These are phyloP conservation scores for Aspergillus novofumigatus DNA, from an alignment of 2,329 filamentous ascomycete species.

Conservation along the genomic window DNA sequence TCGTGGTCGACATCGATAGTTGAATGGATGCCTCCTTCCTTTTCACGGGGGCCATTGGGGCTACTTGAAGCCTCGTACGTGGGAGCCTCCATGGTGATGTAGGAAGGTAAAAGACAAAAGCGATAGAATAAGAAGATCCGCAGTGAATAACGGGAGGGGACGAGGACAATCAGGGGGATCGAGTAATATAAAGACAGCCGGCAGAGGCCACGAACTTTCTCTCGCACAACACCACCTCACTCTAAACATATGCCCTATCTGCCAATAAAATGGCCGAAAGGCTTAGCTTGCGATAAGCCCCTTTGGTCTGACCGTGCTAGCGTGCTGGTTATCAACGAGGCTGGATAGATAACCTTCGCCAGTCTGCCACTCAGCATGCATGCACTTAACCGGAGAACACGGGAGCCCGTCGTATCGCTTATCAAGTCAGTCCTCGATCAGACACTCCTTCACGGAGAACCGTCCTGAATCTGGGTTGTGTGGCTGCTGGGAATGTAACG, in stretches of 20 bases:
- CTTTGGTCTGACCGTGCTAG: not conserved
- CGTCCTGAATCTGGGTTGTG: not conserved
- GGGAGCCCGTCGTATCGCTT: not conserved
- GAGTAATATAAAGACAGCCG: not conserved
- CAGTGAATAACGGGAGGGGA: not conserved
- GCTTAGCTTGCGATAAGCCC: not conserved
- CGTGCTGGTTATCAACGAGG: not conserved
- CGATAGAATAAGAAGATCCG: not conserved
- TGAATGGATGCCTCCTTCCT: not conserved
- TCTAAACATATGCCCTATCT: not conserved
- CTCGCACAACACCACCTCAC: not conserved
- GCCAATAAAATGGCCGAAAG: not conserved
- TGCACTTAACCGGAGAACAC: not conserved
- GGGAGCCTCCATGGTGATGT: not conserved
- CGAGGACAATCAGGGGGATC: not conserved
- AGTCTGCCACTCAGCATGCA: not conserved
- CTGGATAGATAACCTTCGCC: not conserved
- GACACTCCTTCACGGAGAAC: not conserved
- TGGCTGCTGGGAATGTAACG: not conserved
- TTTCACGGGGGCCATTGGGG: not conserved
- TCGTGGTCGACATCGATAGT: constrained; percentile 14
- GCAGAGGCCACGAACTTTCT: not conserved
- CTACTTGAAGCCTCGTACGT: not conserved
- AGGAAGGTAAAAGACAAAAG: not conserved
- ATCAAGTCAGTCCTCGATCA: not conserved